These are phyloP conservation scores for Rubia balearica DNA, from an alignment of 305 asterid genomes.

Conservation along the genomic window DNA sequence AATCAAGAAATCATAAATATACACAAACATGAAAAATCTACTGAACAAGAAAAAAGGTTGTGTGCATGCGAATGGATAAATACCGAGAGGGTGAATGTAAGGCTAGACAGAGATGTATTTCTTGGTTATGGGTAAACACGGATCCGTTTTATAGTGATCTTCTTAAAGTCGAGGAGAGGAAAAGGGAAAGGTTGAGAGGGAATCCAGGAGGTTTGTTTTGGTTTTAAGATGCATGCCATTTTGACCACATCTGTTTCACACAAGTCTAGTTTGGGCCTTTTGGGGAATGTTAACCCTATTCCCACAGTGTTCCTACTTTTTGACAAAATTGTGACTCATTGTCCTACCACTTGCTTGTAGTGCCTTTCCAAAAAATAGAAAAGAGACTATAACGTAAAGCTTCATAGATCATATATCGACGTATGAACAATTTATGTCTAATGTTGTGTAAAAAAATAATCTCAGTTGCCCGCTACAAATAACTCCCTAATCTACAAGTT, in stretches of 20 bases:
- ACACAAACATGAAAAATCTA: background rate
- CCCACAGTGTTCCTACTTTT: too few species aligned
- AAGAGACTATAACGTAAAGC: too few species aligned
- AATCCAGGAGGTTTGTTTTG: slow-evolving; percentile 16
- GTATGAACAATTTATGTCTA: too few species aligned
- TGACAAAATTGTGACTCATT: too few species aligned
- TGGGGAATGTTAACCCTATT: too few species aligned
- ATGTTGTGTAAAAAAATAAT: too few species aligned
- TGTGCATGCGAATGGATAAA: background rate
- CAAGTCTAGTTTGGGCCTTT: background rate
- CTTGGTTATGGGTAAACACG: background rate
- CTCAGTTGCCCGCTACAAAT: too few species aligned
- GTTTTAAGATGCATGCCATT: background rate
- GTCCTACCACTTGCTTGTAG: too few species aligned
- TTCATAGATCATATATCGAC: too few species aligned
- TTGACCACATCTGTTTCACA: background rate
- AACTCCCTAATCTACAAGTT: too few species aligned
- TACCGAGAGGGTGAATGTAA: background rate
- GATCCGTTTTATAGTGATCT: slow-evolving; percentile 3
- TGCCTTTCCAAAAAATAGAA: too few species aligned
- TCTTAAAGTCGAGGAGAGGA: slow-evolving; percentile 7
- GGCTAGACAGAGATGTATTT: background rate
- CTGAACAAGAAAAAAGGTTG: too few species aligned
- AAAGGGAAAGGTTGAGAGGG: slow-evolving; percentile 23
- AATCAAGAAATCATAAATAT: background rate